phyloP scores from a whole-genome alignment of 352 stramenopile species.

The Pythium sukuiense region DNA sequence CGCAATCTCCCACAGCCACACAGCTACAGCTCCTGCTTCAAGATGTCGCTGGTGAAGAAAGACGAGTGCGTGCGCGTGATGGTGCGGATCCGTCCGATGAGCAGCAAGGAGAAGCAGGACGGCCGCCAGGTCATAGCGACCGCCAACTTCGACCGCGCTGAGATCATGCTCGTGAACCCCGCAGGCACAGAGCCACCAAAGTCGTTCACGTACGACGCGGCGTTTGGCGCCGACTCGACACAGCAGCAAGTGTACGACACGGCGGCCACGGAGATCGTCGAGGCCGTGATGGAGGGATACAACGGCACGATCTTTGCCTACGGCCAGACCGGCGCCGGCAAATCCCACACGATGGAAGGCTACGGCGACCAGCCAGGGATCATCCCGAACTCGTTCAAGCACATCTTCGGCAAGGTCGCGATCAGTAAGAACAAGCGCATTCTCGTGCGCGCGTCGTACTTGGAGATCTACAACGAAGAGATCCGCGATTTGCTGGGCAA shows the following conservation, averaged over 20 bases:
- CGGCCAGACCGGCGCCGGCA: constrained; percentile 90
- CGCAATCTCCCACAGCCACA: background rate
- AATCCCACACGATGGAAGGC: constrained; percentile 89
- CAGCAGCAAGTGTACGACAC: constrained; percentile 89
- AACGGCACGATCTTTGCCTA: constrained; percentile 93
- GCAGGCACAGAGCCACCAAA: constrained; percentile 87
- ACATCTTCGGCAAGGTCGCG: constrained; percentile 88
- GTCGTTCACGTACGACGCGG: constrained; percentile 96
- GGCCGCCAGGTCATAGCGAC: constrained; percentile 79
- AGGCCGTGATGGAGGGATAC: constrained; percentile 90
- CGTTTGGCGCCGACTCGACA: constrained; percentile 92
- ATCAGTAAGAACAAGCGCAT: constrained; percentile 94
- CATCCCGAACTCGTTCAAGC: constrained; percentile 90
- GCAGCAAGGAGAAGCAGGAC: constrained; percentile 93
- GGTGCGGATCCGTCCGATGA: constrained; percentile 94
- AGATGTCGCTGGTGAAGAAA: constrained; percentile 40
- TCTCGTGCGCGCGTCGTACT: constrained; percentile 94
- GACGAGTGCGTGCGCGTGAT: constrained; percentile 96
- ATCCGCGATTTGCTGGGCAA: constrained; percentile 94
- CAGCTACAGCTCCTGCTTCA: background rate
- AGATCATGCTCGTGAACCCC: constrained; percentile 90
- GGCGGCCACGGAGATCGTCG: constrained; percentile 63
- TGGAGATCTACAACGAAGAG: constrained; percentile 99
- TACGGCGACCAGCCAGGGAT: constrained; percentile 81
- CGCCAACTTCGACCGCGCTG: constrained; percentile 88